These are phyloP conservation scores for Pulveroboletus frians DNA, from an alignment of 768 basidiomycete genomes.

Conservation along the genomic window DNA sequence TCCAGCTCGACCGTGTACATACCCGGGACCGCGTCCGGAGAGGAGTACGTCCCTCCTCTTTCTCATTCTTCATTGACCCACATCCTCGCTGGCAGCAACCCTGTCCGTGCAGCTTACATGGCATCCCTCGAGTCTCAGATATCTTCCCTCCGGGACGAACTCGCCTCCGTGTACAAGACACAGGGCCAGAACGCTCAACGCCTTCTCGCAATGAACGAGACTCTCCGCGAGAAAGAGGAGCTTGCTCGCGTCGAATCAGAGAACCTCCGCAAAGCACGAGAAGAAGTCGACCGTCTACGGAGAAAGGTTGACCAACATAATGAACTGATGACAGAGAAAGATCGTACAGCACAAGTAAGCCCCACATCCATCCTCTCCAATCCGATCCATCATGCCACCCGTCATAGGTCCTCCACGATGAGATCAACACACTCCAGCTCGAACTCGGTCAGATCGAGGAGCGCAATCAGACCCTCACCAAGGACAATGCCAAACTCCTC, in stretches of 20 bases:
- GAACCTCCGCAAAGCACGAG: conserved; percentile 66
- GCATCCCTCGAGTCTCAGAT: conserved; percentile 92
- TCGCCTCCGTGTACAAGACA: conserved; percentile 92
- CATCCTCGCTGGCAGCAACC: conserved; percentile 47
- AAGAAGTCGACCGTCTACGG: conserved; percentile 65
- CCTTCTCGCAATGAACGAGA: conserved; percentile 90
- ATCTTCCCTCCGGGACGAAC: conserved; percentile 84
- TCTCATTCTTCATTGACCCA: background rate
- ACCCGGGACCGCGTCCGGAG: conserved; percentile 46
- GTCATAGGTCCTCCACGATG: conserved; percentile 83
- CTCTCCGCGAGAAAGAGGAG: conserved; percentile 90
- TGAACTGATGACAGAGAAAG: conserved; percentile 85
- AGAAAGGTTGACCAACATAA: conserved; percentile 79
- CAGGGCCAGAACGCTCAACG: conserved; percentile 95
- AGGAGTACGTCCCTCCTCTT: conserved; percentile 53
- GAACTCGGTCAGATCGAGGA: conserved; percentile 88
- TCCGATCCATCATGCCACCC: conserved; percentile 3
- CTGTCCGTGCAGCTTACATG: conserved; percentile 83
- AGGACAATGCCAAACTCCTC: conserved; percentile 91
- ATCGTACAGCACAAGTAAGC: conserved; percentile 78
- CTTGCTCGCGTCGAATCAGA: conserved; percentile 76
- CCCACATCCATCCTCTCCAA: background rate
- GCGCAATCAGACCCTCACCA: conserved; percentile 78
- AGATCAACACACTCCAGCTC: conserved; percentile 86
- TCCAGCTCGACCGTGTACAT: conserved; percentile 60